Conservation (phyloP, 495 filamentous ascomycete genomes). For the Alectoria sarmentosa region DNA sequence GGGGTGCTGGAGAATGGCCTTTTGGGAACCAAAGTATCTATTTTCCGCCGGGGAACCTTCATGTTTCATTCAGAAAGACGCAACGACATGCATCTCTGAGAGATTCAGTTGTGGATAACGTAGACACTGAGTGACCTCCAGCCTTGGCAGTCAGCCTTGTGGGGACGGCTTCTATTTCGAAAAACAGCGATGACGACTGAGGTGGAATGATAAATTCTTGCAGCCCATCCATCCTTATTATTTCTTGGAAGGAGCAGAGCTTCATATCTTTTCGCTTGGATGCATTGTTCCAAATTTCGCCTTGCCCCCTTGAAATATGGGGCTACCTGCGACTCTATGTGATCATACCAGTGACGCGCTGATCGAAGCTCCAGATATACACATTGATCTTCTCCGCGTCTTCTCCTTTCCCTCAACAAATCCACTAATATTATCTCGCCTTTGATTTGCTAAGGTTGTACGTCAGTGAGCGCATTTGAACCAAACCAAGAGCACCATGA, state of each 20-base stretch:
- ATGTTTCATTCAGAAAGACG: neutral
- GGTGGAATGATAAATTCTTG: neutral
- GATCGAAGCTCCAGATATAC: neutral
- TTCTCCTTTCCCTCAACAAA: neutral
- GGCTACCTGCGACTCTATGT: neutral
- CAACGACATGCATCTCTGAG: neutral
- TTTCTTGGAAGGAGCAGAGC: neutral
- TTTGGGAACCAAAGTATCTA: constrained; percentile 2
- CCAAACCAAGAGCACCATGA: neutral
- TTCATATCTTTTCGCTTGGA: neutral
- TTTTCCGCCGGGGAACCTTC: constrained; percentile 16
- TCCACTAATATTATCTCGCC: neutral
- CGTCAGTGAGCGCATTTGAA: neutral
- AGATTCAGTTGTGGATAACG: neutral
- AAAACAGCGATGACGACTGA: neutral
- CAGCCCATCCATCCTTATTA: neutral
- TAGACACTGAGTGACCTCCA: too few relatives aligned
- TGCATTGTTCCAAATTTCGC: neutral
- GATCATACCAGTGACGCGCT: neutral
- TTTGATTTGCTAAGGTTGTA: too few relatives aligned
- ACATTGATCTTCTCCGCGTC: neutral
- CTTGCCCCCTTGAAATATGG: neutral
- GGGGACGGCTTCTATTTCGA: too few relatives aligned
- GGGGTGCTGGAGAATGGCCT: constrained; percentile 39
- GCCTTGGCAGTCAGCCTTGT: too few relatives aligned